Conservation (phyloP, 768 basidiomycete species). For the Rhizopogon sp. region DNA sequence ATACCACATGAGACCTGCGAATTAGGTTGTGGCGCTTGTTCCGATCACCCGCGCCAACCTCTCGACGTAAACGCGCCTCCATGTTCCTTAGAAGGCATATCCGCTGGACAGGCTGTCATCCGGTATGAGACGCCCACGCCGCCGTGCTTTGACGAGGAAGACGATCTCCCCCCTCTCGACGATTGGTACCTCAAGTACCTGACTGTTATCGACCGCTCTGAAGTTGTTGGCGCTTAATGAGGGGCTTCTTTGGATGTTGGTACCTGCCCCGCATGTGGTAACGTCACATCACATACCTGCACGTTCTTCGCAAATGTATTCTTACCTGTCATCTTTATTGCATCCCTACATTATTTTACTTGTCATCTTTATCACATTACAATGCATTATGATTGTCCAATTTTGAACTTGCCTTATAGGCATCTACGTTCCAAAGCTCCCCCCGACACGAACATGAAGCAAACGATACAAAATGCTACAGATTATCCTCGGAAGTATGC, state of each 20-base stretch:
- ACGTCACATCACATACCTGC: neutral
- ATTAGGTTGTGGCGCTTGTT: neutral
- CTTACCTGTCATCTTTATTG: neutral
- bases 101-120: neutral
- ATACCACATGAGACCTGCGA: neutral
- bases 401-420: neutral
- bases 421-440: neutral
- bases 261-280: neutral
- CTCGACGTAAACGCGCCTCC: neutral
- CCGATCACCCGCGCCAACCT: neutral
- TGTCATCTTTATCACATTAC: no score
- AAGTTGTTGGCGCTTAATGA: neutral
- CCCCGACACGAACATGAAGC: neutral
- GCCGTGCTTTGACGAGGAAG: slow-evolving; percentile 4
- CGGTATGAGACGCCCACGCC: slow-evolving; percentile 1
- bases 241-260: neutral
- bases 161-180: slow-evolving; percentile 11
- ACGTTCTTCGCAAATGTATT: neutral
- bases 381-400: no score
- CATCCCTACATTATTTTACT: neutral
- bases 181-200: slow-evolving; percentile 14
- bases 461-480: slow-evolving; percentile 2
- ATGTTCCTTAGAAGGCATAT: neutral
- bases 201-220: slow-evolving; percentile 6
- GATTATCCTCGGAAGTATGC: neutral